Evolutionary conservation across 2,329 filamentous ascomycete species (phyloP), one percentile per base, ranked within the genome.

Genomic region (Pseudogymnoascus sp.): DNA sequence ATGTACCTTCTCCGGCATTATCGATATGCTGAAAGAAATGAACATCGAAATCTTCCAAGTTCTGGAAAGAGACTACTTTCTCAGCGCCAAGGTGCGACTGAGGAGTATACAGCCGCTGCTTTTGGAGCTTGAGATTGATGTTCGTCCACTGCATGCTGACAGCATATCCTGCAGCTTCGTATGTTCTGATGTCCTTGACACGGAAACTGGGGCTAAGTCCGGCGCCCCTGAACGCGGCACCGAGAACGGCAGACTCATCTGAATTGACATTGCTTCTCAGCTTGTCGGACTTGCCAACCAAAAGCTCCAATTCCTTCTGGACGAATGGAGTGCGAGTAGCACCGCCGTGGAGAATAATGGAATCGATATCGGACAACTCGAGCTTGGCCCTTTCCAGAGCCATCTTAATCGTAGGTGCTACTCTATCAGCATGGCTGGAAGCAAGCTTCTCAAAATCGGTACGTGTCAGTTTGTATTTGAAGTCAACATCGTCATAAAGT

Each of bases 171-270:
- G 90, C 84, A 21, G 84, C 85, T 70, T 99, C 95, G n/a, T 80
- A 83, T 61, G 90, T 85, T 64, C 90, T 84, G 68, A 99, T 99
- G 73, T 97, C 95, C 82, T 97, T 99, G 73, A 99, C 95, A 66
- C 92, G 88, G 86, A 99, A 99, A 74, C 90, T 93, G 42, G 93
- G 92, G 77, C 91, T 97, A 64, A 99, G 82, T 69, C 91, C 87
- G 61, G 95, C 95, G 60, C 91, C 95, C 73, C 93, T 91, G 82
- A 99, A 97, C 28, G 89, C 93, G 63, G 95, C 93, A 70, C 95
- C 95, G 75, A 97, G 96, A 8, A 96, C 95, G 60, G 95, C 95
- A 23, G 95, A 89, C 77, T 99, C 95, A 71, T 99, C 95, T 9
- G 93, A 90, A 78, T 99, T 99, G 73, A 99, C 95, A 70, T 96